Conservation (phyloP, 2,329 filamentous ascomycete species). For the Arthrocladium fulminans region DNA sequence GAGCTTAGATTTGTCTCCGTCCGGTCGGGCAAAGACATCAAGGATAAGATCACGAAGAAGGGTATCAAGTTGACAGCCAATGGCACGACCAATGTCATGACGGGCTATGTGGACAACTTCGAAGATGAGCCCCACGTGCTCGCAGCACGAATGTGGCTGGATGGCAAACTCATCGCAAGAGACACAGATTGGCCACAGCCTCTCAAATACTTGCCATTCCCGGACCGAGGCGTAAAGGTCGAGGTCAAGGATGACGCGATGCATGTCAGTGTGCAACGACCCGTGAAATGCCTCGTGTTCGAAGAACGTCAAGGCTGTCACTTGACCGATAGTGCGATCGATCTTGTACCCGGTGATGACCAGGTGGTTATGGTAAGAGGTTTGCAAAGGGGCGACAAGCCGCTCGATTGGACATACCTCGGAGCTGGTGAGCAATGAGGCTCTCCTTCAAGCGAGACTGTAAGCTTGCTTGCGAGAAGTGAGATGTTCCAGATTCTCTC, state of each 20-base stretch:
- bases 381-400: conserved; percentile 20
- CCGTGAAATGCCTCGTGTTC: conserved; percentile 53
- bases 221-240: conserved; percentile 39
- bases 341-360: conserved; percentile 51
- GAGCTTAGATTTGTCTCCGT: conserved; percentile 46
- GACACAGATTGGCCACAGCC: conserved; percentile 55
- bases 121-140: conserved; percentile 48
- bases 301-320: conserved; percentile 48
- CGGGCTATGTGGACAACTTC: conserved; percentile 40
- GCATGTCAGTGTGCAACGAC: conserved; percentile 40
- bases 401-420: conserved; percentile 23
- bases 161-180: conserved; percentile 42
- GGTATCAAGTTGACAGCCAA: conserved; percentile 43
- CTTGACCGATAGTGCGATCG: conserved; percentile 48
- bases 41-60: conserved; percentile 40
- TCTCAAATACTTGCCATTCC: conserved; percentile 50
- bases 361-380: conserved; percentile 31
- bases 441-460: background rate
- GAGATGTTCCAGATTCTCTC: background rate
- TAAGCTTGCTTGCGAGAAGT: background rate
- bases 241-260: conserved; percentile 33
- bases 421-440: conserved; percentile 23
- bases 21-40: conserved; percentile 46
- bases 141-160: conserved; percentile 44
- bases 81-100: conserved; percentile 46